Evolutionary conservation across 1,284 basidiomycete genomes (phyloP), one percentile per base, ranked within the genome.

Genomic region (Pyrrhoderma lamaoense): DNA sequence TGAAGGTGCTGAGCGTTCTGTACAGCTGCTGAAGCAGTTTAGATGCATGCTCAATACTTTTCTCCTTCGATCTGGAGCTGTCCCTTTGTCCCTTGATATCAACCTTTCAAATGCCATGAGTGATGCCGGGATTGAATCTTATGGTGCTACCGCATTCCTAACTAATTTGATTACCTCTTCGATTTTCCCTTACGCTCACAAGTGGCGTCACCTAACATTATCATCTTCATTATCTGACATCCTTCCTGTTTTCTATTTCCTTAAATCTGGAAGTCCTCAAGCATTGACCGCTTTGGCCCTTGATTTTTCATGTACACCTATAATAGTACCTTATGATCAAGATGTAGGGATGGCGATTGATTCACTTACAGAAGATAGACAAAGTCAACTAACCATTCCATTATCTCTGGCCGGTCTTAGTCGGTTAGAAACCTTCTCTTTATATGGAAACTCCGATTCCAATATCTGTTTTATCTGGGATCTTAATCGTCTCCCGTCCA

Each of bases 391-490:
- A 23, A 13, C 47, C 21, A 25, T 23, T 42, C n/a, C 37, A 14
- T 38, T 49, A 14, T 16, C 7, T 16, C 27, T 49, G 38, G 18
- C 22, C 7, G 19, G 25, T 21, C 8, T 22, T 14, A 23, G 16
- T 22, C 40, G 21, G 13, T 34, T 49, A 23, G 27, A 14, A 16
- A 8, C 22, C 3, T 42, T 49, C 14, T 23, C 23, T 11, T 25
- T 49, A 14, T 49, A 49, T 16, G 47, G 47, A 19, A 49, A 42
- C 18, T 35, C 38, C 4, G 47, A 42, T 35, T n/a, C 13, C 22
- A 42, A 2, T 9, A 25, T 49, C 25, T 18, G 23, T 14, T 23
- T 42, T 13, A 21, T 27, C 9, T 42, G 37, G 38, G 23, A 42
- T 18, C 14, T 27, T 7, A 31, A 39, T 5, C n/a, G 31, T 22